Evolutionary conservation across 2,329 filamentous ascomycete genomes (phyloP).

Genomic region (Aspergillus udagawae): DNA sequence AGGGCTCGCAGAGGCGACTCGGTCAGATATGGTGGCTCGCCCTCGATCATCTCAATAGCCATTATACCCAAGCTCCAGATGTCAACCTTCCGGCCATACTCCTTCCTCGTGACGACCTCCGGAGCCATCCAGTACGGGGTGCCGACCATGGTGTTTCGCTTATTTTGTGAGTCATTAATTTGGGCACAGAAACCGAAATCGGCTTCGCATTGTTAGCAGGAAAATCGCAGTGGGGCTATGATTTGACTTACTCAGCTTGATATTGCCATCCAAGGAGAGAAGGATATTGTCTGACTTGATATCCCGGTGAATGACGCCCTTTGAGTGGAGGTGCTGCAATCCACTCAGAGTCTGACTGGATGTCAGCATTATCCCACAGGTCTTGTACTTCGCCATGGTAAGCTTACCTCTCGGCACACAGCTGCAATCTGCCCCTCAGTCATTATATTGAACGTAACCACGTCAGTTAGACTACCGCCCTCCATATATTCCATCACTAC

Average conservation of each 20-base stretch:
- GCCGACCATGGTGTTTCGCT: constrained; percentile 97
- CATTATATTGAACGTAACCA: constrained; percentile 99
- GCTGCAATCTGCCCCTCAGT: constrained; percentile 95
- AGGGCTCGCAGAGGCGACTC: constrained; percentile 89
- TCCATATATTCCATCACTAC: constrained; percentile 99
- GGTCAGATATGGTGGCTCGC: constrained; percentile 93
- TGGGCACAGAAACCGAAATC: constrained; percentile 99
- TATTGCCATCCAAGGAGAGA: constrained; percentile 87
- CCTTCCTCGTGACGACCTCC: constrained; percentile 93
- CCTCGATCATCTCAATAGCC: constrained; percentile 99
- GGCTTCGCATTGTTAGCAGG: constrained; percentile 50
- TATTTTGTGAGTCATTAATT: constrained; percentile 95
- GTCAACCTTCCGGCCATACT: constrained; percentile 97
- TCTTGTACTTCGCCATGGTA: not conserved
- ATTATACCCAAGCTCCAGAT: constrained; percentile 99
- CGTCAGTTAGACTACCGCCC: constrained; percentile 92
- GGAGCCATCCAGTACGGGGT: constrained; percentile 99
- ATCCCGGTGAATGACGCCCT: constrained; percentile 95
- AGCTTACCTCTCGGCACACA: constrained; percentile 74
- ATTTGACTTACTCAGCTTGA: constrained; percentile 79
- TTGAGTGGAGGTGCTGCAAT: constrained; percentile 91
- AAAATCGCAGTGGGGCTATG: not conserved
- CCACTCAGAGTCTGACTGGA: constrained; percentile 68
- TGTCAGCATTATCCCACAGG: constrained; percentile 13
- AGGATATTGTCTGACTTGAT: constrained; percentile 99